These are phyloP conservation scores for Mariannaea sp. DNA, from an alignment of 2,329 filamentous ascomycete species.

Conservation along the genomic window DNA sequence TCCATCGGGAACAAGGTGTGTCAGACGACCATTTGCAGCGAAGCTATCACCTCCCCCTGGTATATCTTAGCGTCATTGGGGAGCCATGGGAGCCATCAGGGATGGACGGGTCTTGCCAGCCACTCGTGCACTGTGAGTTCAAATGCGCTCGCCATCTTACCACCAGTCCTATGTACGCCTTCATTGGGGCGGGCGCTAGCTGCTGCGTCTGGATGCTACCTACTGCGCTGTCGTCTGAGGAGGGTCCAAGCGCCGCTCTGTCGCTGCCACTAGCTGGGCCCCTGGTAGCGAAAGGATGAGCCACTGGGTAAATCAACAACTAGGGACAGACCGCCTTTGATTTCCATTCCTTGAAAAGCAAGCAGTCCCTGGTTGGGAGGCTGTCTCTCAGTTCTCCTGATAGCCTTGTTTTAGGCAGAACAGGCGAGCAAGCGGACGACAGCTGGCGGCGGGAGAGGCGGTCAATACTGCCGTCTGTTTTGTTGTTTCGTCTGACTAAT, in stretches of 20 bases:
- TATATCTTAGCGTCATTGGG: constrained; percentile 1
- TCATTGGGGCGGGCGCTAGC: constrained; percentile 8
- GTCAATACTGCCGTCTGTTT: not conserved
- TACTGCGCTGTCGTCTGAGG: no score
- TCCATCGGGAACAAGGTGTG: constrained; percentile 32
- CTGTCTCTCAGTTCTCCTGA: not conserved
- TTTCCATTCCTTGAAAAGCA: no score
- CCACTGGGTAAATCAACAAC: no score
- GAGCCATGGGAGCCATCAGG: constrained; percentile 1
- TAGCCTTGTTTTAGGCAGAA: not conserved
- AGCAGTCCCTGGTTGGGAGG: no score
- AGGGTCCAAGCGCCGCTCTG: constrained; percentile 10
- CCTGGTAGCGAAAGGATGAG: constrained; percentile 8
- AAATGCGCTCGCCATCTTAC: not conserved
- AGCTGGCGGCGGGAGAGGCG: no score
- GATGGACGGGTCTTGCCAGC: constrained; percentile 14
- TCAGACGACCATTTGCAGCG: constrained; percentile 23
- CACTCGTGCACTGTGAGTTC: not conserved
- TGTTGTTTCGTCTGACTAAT: constrained; percentile 1
- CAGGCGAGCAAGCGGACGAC: not conserved
- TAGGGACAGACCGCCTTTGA: constrained; percentile 26
- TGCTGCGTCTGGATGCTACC: no score
- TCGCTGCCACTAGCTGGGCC: not conserved
- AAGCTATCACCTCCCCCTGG: constrained; percentile 7
- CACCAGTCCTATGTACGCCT: no score